Conservation (phyloP, 345 rosid species). For the Salix udensis region DNA sequence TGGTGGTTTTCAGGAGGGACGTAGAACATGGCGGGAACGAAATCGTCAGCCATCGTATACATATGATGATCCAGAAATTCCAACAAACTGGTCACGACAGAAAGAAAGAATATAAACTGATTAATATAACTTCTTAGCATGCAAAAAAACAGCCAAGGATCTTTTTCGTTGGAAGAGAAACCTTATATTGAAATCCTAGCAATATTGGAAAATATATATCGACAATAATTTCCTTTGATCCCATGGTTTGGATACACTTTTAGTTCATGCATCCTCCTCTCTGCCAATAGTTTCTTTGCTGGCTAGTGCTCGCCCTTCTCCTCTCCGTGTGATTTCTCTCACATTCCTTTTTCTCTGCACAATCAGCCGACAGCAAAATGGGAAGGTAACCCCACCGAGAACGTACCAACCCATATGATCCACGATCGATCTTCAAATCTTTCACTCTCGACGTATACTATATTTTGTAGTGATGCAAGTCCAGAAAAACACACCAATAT, state of each 20-base stretch:
- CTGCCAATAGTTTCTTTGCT: not conserved
- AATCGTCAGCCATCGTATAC: slow-evolving; percentile 17
- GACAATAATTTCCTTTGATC: not conserved
- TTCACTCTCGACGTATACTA: not conserved
- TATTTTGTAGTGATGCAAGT: slow-evolving; percentile 9
- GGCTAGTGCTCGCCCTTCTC: not conserved
- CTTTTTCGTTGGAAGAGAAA: slow-evolving; percentile 59
- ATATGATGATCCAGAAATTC: slow-evolving; percentile 11
- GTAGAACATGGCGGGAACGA: slow-evolving; percentile 10
- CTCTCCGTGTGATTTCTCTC: not conserved
- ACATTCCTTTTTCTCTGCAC: not conserved
- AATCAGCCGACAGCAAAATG: not conserved
- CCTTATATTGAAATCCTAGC: slow-evolving; percentile 40
- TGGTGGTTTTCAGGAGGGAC: slow-evolving; percentile 1
- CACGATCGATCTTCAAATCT: not conserved
- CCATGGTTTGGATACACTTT: not conserved
- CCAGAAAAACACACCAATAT: slow-evolving; percentile 7
- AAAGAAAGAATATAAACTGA: not conserved
- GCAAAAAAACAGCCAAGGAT: slow-evolving; percentile 25
- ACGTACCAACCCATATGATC: slow-evolving; percentile 8
- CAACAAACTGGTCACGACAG: not conserved
- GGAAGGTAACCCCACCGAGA: not conserved
- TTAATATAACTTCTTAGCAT: not conserved
- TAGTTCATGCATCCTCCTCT: not conserved
- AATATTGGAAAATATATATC: slow-evolving; percentile 14